phyloP scores from a whole-genome alignment of 495 filamentous ascomycete species.

The Apodospora peruviana region DNA sequence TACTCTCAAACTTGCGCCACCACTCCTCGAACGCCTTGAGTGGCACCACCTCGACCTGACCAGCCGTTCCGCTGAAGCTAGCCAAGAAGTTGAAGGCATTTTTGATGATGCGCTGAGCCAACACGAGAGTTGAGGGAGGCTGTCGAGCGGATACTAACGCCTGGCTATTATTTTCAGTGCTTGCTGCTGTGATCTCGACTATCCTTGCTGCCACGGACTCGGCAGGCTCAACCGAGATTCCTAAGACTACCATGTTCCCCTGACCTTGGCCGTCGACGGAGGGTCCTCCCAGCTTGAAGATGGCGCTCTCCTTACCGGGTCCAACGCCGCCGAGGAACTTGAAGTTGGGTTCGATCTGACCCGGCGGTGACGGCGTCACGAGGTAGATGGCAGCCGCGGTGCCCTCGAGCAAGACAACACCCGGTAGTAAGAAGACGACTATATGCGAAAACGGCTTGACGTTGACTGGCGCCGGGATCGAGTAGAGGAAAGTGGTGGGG shows the following conservation, averaged over 20 bases:
- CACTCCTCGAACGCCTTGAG: slow-evolving; percentile 89
- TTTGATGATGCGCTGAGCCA: slow-evolving; percentile 89
- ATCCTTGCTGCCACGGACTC: slow-evolving; percentile 66
- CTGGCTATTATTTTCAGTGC: not conserved
- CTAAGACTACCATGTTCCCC: slow-evolving; percentile 52
- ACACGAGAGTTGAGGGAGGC: slow-evolving; percentile 57
- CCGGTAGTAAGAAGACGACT: slow-evolving; percentile 85
- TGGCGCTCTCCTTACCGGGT: slow-evolving; percentile 79
- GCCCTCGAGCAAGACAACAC: slow-evolving; percentile 61
- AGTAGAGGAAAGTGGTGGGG: slow-evolving; percentile 38
- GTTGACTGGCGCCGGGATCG: slow-evolving; percentile 33
- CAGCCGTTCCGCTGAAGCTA: slow-evolving; percentile 63
- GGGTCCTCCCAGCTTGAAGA: slow-evolving; percentile 63
- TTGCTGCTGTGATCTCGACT: slow-evolving; percentile 37
- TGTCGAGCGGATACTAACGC: not conserved
- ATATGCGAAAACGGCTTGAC: slow-evolving; percentile 63
- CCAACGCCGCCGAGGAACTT: slow-evolving; percentile 82
- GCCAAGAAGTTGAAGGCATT: slow-evolving; percentile 98
- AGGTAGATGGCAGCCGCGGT: slow-evolving; percentile 88
- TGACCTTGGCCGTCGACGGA: slow-evolving; percentile 3
- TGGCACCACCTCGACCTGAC: slow-evolving; percentile 73
- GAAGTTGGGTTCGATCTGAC: slow-evolving; percentile 47
- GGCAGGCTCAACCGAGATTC: slow-evolving; percentile 75
- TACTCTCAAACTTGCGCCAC: slow-evolving; percentile 95
- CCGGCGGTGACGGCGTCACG: slow-evolving; percentile 34